phyloP scores from a whole-genome alignment of 768 basidiomycete genomes.

The Coprinellus micaceus region DNA sequence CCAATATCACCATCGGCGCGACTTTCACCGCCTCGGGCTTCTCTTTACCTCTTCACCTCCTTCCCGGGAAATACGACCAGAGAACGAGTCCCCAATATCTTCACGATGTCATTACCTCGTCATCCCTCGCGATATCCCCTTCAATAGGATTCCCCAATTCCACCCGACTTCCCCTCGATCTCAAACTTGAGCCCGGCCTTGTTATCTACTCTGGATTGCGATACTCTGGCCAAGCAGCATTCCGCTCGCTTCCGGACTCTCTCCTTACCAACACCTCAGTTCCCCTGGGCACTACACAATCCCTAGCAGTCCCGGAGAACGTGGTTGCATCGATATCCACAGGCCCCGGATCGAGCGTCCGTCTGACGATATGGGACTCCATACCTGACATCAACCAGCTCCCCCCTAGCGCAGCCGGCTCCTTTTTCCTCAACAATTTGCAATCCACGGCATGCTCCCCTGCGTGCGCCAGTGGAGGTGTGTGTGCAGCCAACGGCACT shows the following conservation, averaged over 20 bases:
- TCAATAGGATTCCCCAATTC: constrained; percentile 64
- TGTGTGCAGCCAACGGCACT: constrained; percentile 66
- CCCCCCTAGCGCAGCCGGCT: constrained; percentile 43
- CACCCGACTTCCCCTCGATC: constrained; percentile 61
- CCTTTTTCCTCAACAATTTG: constrained; percentile 63
- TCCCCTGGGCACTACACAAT: constrained; percentile 45
- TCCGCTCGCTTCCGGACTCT: constrained; percentile 52
- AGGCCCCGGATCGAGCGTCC: constrained; percentile 41
- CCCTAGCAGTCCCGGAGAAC: constrained; percentile 65
- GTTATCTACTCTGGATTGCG: constrained; percentile 57
- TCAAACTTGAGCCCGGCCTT: constrained; percentile 65
- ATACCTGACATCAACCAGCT: constrained; percentile 73
- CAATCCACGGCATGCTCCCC: constrained; percentile 75
- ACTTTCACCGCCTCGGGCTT: constrained; percentile 54
- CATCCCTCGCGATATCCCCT: constrained; percentile 54
- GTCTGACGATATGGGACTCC: constrained; percentile 74
- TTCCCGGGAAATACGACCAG: constrained; percentile 74
- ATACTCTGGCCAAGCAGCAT: constrained; percentile 64
- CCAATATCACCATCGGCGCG: constrained; percentile 72
- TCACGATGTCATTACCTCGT: constrained; percentile 61
- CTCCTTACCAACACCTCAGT: constrained; percentile 46
- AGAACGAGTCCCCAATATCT: constrained; percentile 71
- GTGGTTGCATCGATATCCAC: constrained; percentile 31
- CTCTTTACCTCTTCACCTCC: constrained; percentile 54
- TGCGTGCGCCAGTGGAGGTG: constrained; percentile 66